A percentile compares a stretch with the other conserved stretches of the same genome.
Evolutionary conservation across 202 grass and related monocot genomes (phyloP).

Genomic region (Musa balbisiana): DNA sequence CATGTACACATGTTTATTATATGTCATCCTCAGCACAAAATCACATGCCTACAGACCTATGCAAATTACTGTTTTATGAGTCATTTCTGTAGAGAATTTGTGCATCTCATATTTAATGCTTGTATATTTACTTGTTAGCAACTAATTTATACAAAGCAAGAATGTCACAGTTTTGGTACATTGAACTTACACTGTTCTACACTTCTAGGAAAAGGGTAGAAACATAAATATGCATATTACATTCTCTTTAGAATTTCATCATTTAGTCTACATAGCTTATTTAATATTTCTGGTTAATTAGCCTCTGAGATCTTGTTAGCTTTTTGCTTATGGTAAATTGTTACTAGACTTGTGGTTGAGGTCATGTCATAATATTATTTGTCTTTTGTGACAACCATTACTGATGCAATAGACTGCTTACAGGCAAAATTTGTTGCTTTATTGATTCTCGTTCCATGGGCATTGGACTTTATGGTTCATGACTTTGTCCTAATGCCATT

Average conservation of each 20-base stretch:
- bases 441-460: slow-evolving; percentile 61
- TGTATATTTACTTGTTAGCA: not conserved
- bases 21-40: too few relatives aligned
- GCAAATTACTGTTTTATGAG: not conserved
- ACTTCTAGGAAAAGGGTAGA: not conserved
- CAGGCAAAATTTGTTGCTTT: slow-evolving; percentile 92
- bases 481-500: slow-evolving; percentile 95
- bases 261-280: too few relatives aligned
- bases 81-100: not conserved
- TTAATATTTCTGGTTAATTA: not conserved
- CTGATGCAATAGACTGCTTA: slow-evolving; percentile 9
- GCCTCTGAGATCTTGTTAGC: not conserved
- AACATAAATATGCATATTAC: not conserved
- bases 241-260: too few relatives aligned
- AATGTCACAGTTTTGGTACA: not conserved
- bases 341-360: not conserved
- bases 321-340: not conserved
- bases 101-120: not conserved
- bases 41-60: not conserved
- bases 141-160: not conserved
- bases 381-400: not conserved
- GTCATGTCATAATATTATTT: not conserved
- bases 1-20: too few relatives aligned
- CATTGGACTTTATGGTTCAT: slow-evolving; percentile 76
- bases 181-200: not conserved